Evolutionary conservation across 768 basidiomycete species (phyloP), one percentile per base, ranked within the genome.

Genomic region (Zangia roseola): DNA sequence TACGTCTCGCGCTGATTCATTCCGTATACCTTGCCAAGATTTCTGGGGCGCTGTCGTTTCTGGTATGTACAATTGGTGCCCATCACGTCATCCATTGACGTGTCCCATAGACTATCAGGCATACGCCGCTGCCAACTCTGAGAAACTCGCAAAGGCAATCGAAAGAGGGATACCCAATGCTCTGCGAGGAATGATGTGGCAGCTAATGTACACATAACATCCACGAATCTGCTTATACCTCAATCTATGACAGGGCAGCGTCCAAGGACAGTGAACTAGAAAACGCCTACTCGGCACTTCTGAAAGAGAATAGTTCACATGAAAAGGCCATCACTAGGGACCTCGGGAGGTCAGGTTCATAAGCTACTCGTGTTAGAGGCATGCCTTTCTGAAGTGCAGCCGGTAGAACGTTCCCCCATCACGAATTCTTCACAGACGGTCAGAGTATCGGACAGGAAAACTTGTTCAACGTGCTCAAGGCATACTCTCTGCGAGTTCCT

Each of bases 361-460:
- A 40, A 40, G 13, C 21, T 35, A 23, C 20, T 45, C 17, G 17
- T 25, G 23, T 40, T 39, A 24, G 42, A 45, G 31, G 40, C 39
- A 43, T 40, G 42, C 48, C 31, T 31, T 49, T 56, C 49, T 49
- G 44, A 53, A 49, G 37, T 52, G 45, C 39, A 28, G 48, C 38
- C 25, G 43, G 17, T 53, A 89, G 91, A 65, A 99, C 97, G 4
- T 97, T 99, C 70, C 97, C 97, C 21, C 90, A 94, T 63, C 94
- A 98, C 60, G 87, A 90, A 39, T 97, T 92, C 72, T 99, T 98
- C 68, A 92, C 83, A 36, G 90, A 97, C 57, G 93, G 87, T 3
- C 88, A 90, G 59, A 97, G 95, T 9, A 87, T 94, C 23, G 97
- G 97, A 2, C 94, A 98, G 66, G 95, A 97, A 69, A 94, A 95